phyloP scores from a whole-genome alignment of 495 filamentous ascomycete genomes.

The Polyplosphaeria fusca region DNA sequence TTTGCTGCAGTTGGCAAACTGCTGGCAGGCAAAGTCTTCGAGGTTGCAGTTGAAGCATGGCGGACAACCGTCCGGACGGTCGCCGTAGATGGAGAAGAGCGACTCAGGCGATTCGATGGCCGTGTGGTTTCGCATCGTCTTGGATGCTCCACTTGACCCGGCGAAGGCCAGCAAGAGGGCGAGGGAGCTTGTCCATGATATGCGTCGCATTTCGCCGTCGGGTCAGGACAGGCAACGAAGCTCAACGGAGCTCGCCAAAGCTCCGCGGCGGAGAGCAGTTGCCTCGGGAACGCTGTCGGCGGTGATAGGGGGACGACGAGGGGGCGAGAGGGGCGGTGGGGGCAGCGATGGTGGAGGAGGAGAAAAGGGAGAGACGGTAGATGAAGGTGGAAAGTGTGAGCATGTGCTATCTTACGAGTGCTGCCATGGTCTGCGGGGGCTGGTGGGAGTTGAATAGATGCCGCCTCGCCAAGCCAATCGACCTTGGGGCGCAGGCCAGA shows the following conservation, averaged over 20 bases:
- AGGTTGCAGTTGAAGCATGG: conserved; percentile 96
- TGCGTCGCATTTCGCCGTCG: conserved; percentile 26
- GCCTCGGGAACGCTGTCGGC: not conserved
- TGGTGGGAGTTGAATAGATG: too few relatives aligned
- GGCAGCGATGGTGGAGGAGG: not conserved
- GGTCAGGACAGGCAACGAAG: conserved; percentile 3
- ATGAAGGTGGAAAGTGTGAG: conserved; percentile 5
- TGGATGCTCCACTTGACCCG: conserved; percentile 15
- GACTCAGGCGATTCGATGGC: conserved; percentile 33
- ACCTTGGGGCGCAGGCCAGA: too few relatives aligned
- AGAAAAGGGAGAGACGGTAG: not conserved
- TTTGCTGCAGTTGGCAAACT: conserved; percentile 80
- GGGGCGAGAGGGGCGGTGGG: not conserved
- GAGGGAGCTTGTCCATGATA: conserved; percentile 21
- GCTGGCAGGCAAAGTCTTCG: conserved; percentile 82
- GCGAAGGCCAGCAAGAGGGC: conserved; percentile 14
- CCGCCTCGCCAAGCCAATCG: too few relatives aligned
- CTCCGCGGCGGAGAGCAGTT: not conserved
- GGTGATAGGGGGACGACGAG: not conserved
- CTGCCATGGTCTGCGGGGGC: too few relatives aligned
- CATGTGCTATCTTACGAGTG: conserved; percentile 8
- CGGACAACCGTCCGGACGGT: conserved; percentile 59
- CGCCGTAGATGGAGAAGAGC: conserved; percentile 52
- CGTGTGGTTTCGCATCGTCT: conserved; percentile 27
- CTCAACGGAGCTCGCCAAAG: conserved; percentile 2